Base-by-base conservation (phyloP, 2,329 filamentous ascomycete genomes). In the Beauveria scarabaeidicola region DNA sequence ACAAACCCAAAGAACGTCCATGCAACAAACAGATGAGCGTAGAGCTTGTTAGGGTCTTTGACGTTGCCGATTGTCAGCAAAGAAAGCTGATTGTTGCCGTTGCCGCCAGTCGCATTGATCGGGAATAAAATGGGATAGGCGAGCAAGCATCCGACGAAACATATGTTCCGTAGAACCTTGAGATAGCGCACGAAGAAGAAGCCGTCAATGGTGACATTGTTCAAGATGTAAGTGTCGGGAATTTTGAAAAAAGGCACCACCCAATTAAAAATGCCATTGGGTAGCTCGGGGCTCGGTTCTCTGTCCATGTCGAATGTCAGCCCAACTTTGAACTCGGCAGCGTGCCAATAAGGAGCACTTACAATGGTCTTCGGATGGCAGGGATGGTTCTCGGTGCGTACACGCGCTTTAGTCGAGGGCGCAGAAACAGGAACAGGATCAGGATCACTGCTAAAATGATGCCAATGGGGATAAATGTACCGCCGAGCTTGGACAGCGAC, bases 191-290 rank as follows among this genome's bases (percentile, higher is more conserved):
- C 79, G 71, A 95, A 91, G 55, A 97, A 85, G 73, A 93, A 97
- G 36, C 89, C 89, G 71, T 99, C 93, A 63, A 99, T 83, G 0
- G 91, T 95, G 70, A 93, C 90, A 75, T 96, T 91, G 68, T 94
- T 90, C 23, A 97, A 83, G 27, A 92, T 84, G 68, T 90, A 91
- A 44, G 86, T 85, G 70, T 97, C 92, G 3, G 82, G 81, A 47
- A 83, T 81, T 66, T 81, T 81, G 75, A 83, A 87, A 74, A 90
- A 89, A 13, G 81, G 76, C 10, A 74, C 74, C 61, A 91, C 72
- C 88, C 88, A 91, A 65, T 87, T 83, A 66, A 89, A 75, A 50
- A 85, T 70, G 58, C 87, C 86, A 27, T 70, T 77, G 3, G 86
- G 83, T 0, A 87, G 76, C 2, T 76, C 69, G 23, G 84, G 84